Conservation (phyloP, 768 basidiomycete species). For the Suillus sp. region DNA sequence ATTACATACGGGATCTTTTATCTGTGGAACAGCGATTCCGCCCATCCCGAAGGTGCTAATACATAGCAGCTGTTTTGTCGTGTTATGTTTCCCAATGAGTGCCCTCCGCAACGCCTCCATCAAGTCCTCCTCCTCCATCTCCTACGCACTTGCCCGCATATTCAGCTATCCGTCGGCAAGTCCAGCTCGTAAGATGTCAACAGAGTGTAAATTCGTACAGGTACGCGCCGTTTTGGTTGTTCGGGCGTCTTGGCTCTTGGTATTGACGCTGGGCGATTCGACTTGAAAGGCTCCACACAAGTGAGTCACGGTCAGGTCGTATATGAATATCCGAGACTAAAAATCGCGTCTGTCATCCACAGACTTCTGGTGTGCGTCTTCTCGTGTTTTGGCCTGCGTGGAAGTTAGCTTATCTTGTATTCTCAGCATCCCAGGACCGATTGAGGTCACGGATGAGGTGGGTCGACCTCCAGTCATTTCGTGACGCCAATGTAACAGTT, state of each 20-base stretch:
- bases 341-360: conserved; percentile 22
- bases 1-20: conserved; percentile 1
- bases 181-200: conserved; percentile 20
- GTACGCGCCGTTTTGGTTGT: not conserved
- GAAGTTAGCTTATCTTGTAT: conserved; percentile 15
- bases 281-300: conserved; percentile 46
- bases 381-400: not conserved
- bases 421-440: conserved; percentile 61
- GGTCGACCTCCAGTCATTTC: not conserved
- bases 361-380: conserved; percentile 52
- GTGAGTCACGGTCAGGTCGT: conserved; percentile 35
- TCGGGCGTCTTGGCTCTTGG: not conserved
- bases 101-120: conserved; percentile 16
- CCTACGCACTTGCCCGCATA: conserved; percentile 2
- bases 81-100: conserved; percentile 18
- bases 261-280: conserved; percentile 12
- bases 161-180: conserved; percentile 5
- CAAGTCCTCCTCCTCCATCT: conserved; percentile 7
- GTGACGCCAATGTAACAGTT: not conserved
- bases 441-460: conserved; percentile 65
- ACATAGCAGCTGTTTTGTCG: conserved; percentile 21
- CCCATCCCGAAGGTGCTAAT: conserved; percentile 11
- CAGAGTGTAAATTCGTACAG: conserved; percentile 27
- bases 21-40: conserved; percentile 8
- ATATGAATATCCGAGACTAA: conserved; percentile 23